These are phyloP conservation scores for Fomitopsis betulina DNA, from an alignment of 1,284 basidiomycete genomes.

Conservation along the genomic window DNA sequence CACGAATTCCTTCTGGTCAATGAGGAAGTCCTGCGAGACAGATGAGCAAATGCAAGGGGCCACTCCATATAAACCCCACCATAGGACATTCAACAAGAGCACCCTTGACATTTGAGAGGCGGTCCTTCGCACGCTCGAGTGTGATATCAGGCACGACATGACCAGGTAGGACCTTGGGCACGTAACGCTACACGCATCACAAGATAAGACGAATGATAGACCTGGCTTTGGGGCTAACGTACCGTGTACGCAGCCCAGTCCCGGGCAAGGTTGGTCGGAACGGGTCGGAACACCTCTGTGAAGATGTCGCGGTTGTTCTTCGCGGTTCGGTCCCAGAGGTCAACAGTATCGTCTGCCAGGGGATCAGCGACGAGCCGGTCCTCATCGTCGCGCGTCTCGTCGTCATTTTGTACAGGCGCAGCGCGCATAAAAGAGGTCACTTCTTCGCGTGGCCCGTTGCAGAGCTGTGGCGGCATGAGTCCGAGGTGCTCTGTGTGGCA, in stretches of 20 bases:
- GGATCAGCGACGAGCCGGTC: constrained; percentile 81
- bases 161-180: constrained; percentile 74
- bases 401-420: constrained; percentile 64
- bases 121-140: constrained; percentile 67
- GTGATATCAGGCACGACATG: constrained; percentile 72
- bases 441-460: constrained; percentile 31
- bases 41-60: neutral
- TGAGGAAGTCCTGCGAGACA: constrained; percentile 68
- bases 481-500: constrained; percentile 79
- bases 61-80: constrained; percentile 35
- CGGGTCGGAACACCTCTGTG: constrained; percentile 76
- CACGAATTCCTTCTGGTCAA: constrained; percentile 72
- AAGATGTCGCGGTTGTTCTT: constrained; percentile 77
- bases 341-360: constrained; percentile 54
- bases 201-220: constrained; percentile 8
- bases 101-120: constrained; percentile 66
- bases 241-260: constrained; percentile 78
- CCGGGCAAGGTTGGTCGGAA: constrained; percentile 78
- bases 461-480: constrained; percentile 62
- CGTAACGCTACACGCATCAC: constrained; percentile 46
- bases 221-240: constrained; percentile 5
- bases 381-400: constrained; percentile 55
- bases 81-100: constrained; percentile 75
- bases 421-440: constrained; percentile 73
- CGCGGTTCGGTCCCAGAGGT: constrained; percentile 73